Conservation (phyloP, 164 flowering plant species). For the Piper betle region DNA sequence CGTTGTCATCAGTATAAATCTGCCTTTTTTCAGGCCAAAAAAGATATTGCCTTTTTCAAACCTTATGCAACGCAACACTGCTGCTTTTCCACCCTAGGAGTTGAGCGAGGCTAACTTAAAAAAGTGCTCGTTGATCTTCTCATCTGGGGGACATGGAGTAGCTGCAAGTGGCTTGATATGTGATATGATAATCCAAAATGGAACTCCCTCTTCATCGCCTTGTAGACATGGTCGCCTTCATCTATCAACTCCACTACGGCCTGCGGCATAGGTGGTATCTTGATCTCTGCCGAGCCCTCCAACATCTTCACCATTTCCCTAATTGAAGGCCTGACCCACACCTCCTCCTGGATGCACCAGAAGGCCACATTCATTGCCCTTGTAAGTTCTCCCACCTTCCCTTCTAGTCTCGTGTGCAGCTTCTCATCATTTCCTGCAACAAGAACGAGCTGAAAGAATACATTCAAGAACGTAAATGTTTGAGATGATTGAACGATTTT, state of each 20-base stretch:
- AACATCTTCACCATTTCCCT: conserved; percentile 87
- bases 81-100: too few relatives aligned
- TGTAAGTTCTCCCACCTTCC: conserved; percentile 43
- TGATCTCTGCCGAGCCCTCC: conserved; percentile 62
- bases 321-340: conserved; percentile 73
- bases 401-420: conserved; percentile 42
- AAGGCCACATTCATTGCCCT: conserved; percentile 66
- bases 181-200: conserved; percentile 20
- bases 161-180: conserved; percentile 75
- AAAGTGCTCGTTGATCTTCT: neutral
- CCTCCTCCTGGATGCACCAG: conserved; percentile 97
- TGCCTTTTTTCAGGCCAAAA: too few relatives aligned
- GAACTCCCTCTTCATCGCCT: conserved; percentile 52
- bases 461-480: neutral
- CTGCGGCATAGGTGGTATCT: conserved; percentile 78
- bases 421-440: conserved; percentile 49
- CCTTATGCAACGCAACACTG: too few relatives aligned
- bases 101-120: neutral
- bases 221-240: conserved; percentile 82
- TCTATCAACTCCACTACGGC: conserved; percentile 62
- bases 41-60: too few relatives aligned
- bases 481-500: too few relatives aligned
- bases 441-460: neutral
- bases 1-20: too few relatives aligned
- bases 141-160: conserved; percentile 87